Evolutionary conservation across 208 protist genomes (phyloP).

Genomic region (Lotmaria passim): DNA sequence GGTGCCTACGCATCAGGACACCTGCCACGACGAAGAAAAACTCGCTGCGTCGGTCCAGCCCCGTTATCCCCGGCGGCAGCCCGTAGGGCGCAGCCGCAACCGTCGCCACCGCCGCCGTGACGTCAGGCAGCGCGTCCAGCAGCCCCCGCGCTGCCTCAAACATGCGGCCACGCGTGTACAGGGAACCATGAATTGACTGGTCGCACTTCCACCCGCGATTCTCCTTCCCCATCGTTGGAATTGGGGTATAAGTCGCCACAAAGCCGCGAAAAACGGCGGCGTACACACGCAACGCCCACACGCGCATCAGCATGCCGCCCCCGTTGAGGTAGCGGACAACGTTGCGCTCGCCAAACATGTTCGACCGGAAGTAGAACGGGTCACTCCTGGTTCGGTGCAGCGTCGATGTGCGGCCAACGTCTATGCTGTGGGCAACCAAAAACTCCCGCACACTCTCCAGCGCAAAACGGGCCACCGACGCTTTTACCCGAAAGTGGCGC

Average conservation of each 20-base stretch:
- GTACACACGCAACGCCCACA: slow-evolving; percentile 31
- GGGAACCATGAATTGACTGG: slow-evolving; percentile 28
- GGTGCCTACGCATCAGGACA: slow-evolving; percentile 8
- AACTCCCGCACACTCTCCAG: not conserved
- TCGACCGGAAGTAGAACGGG: slow-evolving; percentile 16
- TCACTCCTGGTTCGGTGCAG: not conserved
- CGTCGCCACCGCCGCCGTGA: not conserved
- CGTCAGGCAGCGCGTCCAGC: slow-evolving; percentile 4
- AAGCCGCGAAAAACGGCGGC: slow-evolving; percentile 1
- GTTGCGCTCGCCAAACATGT: slow-evolving; percentile 11
- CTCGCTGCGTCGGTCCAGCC: slow-evolving; percentile 25
- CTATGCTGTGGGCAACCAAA: not conserved
- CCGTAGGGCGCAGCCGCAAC: slow-evolving; percentile 5
- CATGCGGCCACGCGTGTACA: slow-evolving; percentile 24
- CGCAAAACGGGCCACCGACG: not conserved
- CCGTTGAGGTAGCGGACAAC: slow-evolving; percentile 29
- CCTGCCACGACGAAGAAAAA: slow-evolving; percentile 20
- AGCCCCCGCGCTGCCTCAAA: slow-evolving; percentile 30
- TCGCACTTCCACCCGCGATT: slow-evolving; percentile 30
- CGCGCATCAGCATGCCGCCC: slow-evolving; percentile 29
- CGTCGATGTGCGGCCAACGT: not conserved
- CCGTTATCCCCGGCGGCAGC: slow-evolving; percentile 22
- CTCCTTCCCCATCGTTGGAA: not conserved
- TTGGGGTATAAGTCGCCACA: not conserved
- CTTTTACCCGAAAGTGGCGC: not conserved